Evolutionary conservation across 345 rosid genomes (phyloP).

Genomic region (Brassica rapa): DNA sequence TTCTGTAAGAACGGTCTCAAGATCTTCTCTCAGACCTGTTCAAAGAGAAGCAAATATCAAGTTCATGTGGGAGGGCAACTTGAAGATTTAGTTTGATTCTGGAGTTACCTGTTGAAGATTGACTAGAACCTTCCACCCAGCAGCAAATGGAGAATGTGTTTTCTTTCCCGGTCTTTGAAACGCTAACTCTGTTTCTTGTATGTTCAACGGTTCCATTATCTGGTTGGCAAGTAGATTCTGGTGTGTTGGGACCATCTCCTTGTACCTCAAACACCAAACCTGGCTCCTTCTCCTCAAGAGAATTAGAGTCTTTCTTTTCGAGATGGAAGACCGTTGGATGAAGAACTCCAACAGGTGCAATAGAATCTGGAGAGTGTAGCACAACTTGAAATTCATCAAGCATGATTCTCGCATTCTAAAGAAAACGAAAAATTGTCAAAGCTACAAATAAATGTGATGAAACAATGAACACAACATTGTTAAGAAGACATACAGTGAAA

Average conservation of each 20-base stretch:
- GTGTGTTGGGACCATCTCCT: slow-evolving; percentile 47
- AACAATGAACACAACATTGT: background rate
- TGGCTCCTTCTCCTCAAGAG: slow-evolving; percentile 36
- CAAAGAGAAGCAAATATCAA: slow-evolving; percentile 1
- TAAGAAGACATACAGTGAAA: slow-evolving; percentile 60
- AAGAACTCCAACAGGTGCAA: slow-evolving; percentile 93
- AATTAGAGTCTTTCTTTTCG: slow-evolving; percentile 56
- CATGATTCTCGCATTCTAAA: slow-evolving; percentile 74
- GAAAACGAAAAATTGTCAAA: slow-evolving; percentile 19
- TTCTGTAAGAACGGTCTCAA: slow-evolving; percentile 56
- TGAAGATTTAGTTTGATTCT: background rate
- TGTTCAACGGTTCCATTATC: slow-evolving; percentile 42
- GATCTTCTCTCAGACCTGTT: slow-evolving; percentile 77
- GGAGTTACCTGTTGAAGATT: slow-evolving; percentile 63
- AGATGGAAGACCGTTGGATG: slow-evolving; percentile 78
- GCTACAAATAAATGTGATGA: background rate
- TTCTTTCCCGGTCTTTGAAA: slow-evolving; percentile 58
- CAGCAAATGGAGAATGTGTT: slow-evolving; percentile 71
- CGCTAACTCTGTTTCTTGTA: slow-evolving; percentile 45
- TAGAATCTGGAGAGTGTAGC: slow-evolving; percentile 79
- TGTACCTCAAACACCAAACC: slow-evolving; percentile 65
- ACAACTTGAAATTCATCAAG: slow-evolving; percentile 78
- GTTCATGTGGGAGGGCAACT: background rate
- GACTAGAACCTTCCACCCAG: slow-evolving; percentile 64
- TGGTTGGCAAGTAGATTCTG: slow-evolving; percentile 38